Conservation (phyloP, 257 asterid genomes). For the Salvia hispanica region DNA sequence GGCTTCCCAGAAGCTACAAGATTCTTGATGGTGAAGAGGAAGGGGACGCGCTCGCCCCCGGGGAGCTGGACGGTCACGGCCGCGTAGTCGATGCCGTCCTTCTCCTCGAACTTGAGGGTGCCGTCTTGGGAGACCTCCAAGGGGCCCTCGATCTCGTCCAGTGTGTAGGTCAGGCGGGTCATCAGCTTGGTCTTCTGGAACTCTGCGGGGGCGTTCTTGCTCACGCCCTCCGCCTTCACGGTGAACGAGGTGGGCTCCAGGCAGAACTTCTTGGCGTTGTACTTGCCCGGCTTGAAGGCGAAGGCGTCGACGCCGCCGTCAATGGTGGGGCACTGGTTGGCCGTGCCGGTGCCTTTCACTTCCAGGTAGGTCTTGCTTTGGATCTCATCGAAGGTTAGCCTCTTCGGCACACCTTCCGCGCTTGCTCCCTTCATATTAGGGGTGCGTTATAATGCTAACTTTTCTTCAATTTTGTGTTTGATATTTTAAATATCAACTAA, state of each 20-base stretch:
- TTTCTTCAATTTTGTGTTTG: too few species aligned
- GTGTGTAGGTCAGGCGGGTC: slow-evolving; percentile 98
- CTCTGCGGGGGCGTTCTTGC: slow-evolving; percentile 80
- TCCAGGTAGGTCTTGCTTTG: slow-evolving; percentile 95
- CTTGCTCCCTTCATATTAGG: too few species aligned
- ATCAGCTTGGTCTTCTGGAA: slow-evolving; percentile 97
- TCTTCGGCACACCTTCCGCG: slow-evolving; percentile 80
- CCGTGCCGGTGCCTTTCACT: slow-evolving; percentile 95
- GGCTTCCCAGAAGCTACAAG: slow-evolving; percentile 92
- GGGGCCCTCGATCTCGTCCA: slow-evolving; percentile 96
- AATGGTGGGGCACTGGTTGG: slow-evolving; percentile 96
- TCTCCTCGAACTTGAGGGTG: slow-evolving; percentile 80
- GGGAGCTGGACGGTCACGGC: slow-evolving; percentile 99
- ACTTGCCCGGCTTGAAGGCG: slow-evolving; percentile 79
- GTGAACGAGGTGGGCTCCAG: slow-evolving; percentile 98
- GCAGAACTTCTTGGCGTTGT: slow-evolving; percentile 84
- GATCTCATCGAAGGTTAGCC: slow-evolving; percentile 86
- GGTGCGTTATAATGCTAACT: too few species aligned
- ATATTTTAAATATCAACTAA: too few species aligned
- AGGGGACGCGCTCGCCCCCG: slow-evolving; percentile 96
- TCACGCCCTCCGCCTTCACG: slow-evolving; percentile 83
- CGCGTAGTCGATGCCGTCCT: slow-evolving; percentile 96
- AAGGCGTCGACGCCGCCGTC: slow-evolving; percentile 78
- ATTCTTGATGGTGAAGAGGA: slow-evolving; percentile 89
- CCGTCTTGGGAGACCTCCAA: slow-evolving; percentile 81